Evolutionary conservation across 768 basidiomycete genomes (phyloP), one percentile per base, ranked within the genome.

Genomic region (Kwoniella heveanensis): DNA sequence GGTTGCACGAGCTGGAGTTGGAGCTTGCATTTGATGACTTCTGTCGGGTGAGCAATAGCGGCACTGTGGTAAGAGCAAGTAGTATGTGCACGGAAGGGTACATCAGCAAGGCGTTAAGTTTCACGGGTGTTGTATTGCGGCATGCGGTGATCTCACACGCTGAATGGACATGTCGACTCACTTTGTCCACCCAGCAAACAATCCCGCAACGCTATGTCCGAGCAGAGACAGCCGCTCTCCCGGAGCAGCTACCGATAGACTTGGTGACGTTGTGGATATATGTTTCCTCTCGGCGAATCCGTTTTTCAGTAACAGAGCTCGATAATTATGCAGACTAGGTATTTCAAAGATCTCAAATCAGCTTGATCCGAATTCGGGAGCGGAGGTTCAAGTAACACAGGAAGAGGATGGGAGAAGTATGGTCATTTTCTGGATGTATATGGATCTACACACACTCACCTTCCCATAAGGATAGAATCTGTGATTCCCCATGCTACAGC

Each of bases 11-110:
- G 71, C 49, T 80, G 79, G 4, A 79, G 47, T 56, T 80, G 77
- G 17, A 78, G 67, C 66, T 73, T 70, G 84, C 87, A 86, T 85
- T 92, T 92, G 64, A 92, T 81, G 57, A 87, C 83, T 76, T 92
- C 90, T 37, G 91, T 84, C 0, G 90, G 90, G 15, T 88, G 90
- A 5, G 90, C 89, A 26, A 90, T 79, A 19, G 87, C 60, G 13
- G 88, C 85, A 71, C 88, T 90, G 67, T 19, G 15, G 15, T 10
- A 17, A 8, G 39, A 44, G 8, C 53, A 39, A 30, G 27, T 24
- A 22, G 15, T 19, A 50, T n/a, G 44, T 27, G 10, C n/a, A n/a
- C n/a, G n/a, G n/a, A n/a, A n/a, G n/a, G n/a, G n/a, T n/a, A n/a
- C n/a, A n/a, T n/a, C n/a, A n/a, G n/a, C n/a, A n/a, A n/a, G n/a